phyloP scores from a whole-genome alignment of 1,284 basidiomycete genomes.

The Trichosporon sp. region DNA sequence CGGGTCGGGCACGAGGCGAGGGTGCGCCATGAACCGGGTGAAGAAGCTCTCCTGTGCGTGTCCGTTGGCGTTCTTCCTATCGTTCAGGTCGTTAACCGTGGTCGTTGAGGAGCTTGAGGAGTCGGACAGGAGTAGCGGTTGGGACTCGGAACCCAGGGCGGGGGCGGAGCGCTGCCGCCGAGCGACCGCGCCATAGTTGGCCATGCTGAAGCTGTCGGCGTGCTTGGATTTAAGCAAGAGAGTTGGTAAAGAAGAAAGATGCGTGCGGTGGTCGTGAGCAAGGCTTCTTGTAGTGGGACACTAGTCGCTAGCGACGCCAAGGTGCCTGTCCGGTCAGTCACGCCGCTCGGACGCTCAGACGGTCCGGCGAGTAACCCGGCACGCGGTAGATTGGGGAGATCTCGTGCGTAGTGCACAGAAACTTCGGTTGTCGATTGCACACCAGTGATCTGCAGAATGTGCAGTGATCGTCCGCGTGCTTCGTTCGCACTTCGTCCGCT shows the following conservation, averaged over 20 bases:
- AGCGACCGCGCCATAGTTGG: conserved; percentile 2
- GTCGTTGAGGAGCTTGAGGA: conserved; percentile 2
- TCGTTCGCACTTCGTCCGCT: neutral
- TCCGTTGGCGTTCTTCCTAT: neutral
- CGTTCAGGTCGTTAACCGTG: neutral
- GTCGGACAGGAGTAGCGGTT: neutral
- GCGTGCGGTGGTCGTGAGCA: neutral
- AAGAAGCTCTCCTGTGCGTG: neutral
- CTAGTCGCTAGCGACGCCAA: neutral
- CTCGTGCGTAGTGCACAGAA: neutral
- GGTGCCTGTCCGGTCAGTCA: neutral
- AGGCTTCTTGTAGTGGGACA: neutral
- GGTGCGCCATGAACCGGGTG: neutral
- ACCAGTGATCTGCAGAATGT: neutral
- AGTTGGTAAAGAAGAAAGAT: neutral
- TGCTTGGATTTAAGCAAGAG: neutral
- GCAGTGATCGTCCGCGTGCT: neutral
- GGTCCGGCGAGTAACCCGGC: neutral
- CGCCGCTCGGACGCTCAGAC: neutral
- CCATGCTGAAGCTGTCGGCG: neutral
- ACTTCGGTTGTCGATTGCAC: neutral
- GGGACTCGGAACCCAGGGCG: neutral
- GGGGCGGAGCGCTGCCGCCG: conserved; percentile 11
- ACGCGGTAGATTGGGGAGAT: neutral
- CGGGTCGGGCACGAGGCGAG: neutral